Conservation (phyloP, 495 filamentous ascomycete genomes). For the Hypoxylon lienhwacheense region DNA sequence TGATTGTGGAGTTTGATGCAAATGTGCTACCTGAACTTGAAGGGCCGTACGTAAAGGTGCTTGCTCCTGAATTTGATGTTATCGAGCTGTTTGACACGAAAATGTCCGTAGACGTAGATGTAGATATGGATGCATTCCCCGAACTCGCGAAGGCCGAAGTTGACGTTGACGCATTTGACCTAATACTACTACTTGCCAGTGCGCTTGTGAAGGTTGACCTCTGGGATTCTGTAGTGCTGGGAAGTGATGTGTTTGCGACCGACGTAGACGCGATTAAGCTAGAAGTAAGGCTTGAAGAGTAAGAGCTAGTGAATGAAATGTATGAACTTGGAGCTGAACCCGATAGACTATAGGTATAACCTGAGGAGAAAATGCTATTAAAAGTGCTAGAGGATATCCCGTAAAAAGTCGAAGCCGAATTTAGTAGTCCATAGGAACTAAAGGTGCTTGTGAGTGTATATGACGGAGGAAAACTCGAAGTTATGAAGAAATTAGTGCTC, state of each 20-base stretch:
- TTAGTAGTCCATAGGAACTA: conserved; percentile 3
- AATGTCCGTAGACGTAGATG: neutral
- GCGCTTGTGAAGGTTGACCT: conserved; percentile 7
- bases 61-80: neutral
- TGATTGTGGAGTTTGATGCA: conserved; percentile 14
- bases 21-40: conserved; percentile 3
- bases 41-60: neutral
- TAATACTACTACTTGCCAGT: neutral
- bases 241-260: conserved; percentile 6
- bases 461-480: conserved; percentile 4
- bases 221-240: neutral
- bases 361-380: neutral
- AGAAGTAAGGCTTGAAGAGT: neutral
- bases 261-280: neutral
- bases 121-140: neutral
- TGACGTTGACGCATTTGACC: neutral
- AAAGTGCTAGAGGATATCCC: conserved; percentile 1
- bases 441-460: conserved; percentile 3
- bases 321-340: neutral
- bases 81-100: too few relatives aligned
- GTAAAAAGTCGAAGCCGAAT: neutral
- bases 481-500: conserved; percentile 13
- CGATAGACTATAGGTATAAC: neutral
- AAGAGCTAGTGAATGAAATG: neutral
- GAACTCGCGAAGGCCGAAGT: conserved; percentile 5